Evolutionary conservation across 164 flowering plant species (phyloP), one percentile per base, ranked within the genome.

Genomic region (Liriodendron chinense): DNA sequence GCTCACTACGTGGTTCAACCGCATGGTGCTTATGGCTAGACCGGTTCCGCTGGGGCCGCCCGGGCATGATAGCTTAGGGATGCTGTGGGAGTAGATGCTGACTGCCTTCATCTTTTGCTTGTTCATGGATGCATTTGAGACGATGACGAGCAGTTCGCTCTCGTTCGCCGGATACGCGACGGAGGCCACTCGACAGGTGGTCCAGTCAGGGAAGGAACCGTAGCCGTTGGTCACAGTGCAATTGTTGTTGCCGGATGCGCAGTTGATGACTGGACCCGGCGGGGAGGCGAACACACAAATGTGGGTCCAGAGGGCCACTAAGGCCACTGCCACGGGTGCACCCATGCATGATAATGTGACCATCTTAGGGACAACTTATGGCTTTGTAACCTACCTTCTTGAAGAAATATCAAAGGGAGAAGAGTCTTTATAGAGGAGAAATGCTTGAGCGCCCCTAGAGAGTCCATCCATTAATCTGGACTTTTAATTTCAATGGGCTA

Each of bases 191-290:
- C 28, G 70, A 59, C 91, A 88, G 1, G 65, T 69, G 77, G 68
- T 75, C 21, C 91, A 81, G 72, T 86, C 91, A 7, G 89, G 83
- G 76, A 88, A 88, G 25, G 75, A 22, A 22, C 89, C 88, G 43
- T 85, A 85, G 24, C 86, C 75, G 72, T 88, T 88, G 16, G 87
- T 81, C 73, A 88, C 75, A n/a, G 86, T 86, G 84, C 91, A 88
- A 72, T 75, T 69, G 7, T 77, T 73, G 76, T 80, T 82, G 21
- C 28, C 59, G 1, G 82, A 71, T 0, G 78, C 25, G 63, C 90
- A 87, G 22, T 74, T 76, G 77, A 87, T 78, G n/a, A 65, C 70
- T 3, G 87, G 87, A 16, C 83, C 86, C 22, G 78, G 84, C 1
- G 87, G 89, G 1, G 86, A 84, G 62, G 65, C 78, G 47, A 47